phyloP scores from a whole-genome alignment of 1,284 basidiomycete genomes.

The Porodaedalea pini region DNA sequence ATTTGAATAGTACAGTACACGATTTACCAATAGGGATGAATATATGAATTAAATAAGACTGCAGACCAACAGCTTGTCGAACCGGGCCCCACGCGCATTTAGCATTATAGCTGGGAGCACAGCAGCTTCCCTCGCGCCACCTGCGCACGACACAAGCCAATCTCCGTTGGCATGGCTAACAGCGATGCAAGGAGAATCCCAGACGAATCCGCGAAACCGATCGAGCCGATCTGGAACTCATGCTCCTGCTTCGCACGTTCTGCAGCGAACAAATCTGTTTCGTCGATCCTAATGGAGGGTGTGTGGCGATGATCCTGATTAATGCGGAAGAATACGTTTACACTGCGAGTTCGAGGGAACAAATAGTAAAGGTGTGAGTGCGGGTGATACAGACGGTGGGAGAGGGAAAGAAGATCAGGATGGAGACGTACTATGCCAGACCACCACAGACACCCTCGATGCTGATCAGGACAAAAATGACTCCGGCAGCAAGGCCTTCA shows the following conservation, averaged over 20 bases:
- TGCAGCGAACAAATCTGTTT: slow-evolving; percentile 35
- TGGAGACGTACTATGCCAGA: slow-evolving; percentile 73
- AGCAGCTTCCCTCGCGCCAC: slow-evolving; percentile 67
- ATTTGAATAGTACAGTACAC: too few species aligned
- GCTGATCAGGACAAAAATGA: slow-evolving; percentile 77
- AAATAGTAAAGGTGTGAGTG: neutral
- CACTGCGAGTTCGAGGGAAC: slow-evolving; percentile 40
- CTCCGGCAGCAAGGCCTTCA: slow-evolving; percentile 53
- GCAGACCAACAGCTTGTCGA: neutral
- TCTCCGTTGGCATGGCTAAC: slow-evolving; percentile 81
- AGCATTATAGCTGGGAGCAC: slow-evolving; percentile 61
- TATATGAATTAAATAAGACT: too few species aligned
- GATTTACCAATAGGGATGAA: too few species aligned
- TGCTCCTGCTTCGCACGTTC: slow-evolving; percentile 68
- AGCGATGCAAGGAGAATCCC: slow-evolving; percentile 80
- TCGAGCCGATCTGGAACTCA: slow-evolving; percentile 87
- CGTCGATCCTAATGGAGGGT: slow-evolving; percentile 37
- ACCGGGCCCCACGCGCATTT: too few species aligned
- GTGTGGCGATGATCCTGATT: slow-evolving; percentile 57
- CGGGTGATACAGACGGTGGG: slow-evolving; percentile 3
- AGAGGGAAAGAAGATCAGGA: slow-evolving; percentile 1
- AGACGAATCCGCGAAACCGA: slow-evolving; percentile 72
- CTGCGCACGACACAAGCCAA: slow-evolving; percentile 74
- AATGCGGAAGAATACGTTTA: slow-evolving; percentile 84
- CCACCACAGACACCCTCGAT: slow-evolving; percentile 88